Percentiles rank a stretch among this genome's conserved stretches.
Conservation (phyloP, 2,329 filamentous ascomycete species). For the Fusarium tupiense region DNA sequence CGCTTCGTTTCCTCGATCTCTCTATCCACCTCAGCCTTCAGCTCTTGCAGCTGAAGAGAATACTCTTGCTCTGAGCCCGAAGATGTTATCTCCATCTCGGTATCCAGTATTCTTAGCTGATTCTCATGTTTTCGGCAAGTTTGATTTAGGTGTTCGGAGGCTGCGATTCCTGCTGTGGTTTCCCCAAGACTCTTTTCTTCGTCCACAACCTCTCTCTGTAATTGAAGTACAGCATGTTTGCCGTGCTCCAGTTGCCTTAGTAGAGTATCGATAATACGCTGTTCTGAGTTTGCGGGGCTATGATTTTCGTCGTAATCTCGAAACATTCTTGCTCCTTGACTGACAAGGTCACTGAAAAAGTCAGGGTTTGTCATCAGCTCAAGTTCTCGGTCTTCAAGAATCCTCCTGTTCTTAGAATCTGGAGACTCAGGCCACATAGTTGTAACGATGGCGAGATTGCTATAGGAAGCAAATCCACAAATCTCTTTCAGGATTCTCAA, state of each 20-base stretch:
- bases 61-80: background rate
- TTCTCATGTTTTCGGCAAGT: background rate
- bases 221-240: background rate
- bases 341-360: conserved; percentile 1
- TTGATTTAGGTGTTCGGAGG: background rate
- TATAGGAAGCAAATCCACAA: background rate
- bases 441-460: conserved; percentile 7
- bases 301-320: background rate
- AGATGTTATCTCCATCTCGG: background rate
- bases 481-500: conserved; percentile 4
- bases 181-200: background rate
- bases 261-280: background rate
- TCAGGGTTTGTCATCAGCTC: background rate
- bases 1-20: background rate
- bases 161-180: background rate
- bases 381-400: background rate
- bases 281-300: background rate
- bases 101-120: background rate
- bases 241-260: background rate
- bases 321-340: background rate
- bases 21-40: background rate
- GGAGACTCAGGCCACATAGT: conserved; percentile 22
- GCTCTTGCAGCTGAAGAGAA: background rate
- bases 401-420: background rate
- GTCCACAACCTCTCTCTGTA: conserved; percentile 7